Evolutionary conservation across 1,284 basidiomycete species (phyloP), one percentile per base, ranked within the genome.

Genomic region (Puccinia novopanici): DNA sequence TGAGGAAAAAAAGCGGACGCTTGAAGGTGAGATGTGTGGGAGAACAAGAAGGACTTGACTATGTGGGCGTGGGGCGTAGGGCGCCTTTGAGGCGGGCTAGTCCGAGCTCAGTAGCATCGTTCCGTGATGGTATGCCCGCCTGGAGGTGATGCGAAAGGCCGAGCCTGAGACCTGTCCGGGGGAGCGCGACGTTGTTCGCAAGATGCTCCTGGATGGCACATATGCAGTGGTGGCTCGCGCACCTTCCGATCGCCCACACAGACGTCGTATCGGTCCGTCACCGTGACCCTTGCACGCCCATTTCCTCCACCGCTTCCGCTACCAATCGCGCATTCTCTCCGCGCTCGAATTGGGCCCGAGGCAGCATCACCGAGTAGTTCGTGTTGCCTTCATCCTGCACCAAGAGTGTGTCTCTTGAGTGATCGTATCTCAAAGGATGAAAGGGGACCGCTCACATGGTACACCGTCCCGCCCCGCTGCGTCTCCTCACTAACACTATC

Each of bases 391-490:
- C 87, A 85, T 99, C 97, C 94, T 98, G 85, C 17, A 12, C n/a
- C 57, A 37, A 77, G 27, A 67, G 63, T 70, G 67, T 9, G 22
- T 42, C 72, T 8, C 40, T 10, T 34, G 10, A 45, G 30, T 1
- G 10, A 30, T n/a, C n/a, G n/a, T n/a, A n/a, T n/a, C n/a, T n/a
- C n/a, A n/a, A n/a, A n/a, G n/a, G n/a, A n/a, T n/a, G n/a, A n/a
- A n/a, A n/a, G n/a, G n/a, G n/a, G n/a, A n/a, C n/a, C n/a, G n/a
- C n/a, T n/a, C n/a, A n/a, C n/a, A n/a, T 98, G 95, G 85, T 94
- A 99, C 3, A 99, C 97, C 0, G 97, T 93, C 9, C 97, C 97
- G n/a, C 97, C 97, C 97, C 97, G 83, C 93, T 95, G 80, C 93
- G 89, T 81, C 97, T 88, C 63, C 96, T 89, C 52, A 99, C 90